Conservation (phyloP, 1,139 yeast genomes). For the Suhomyces bokatorum region DNA sequence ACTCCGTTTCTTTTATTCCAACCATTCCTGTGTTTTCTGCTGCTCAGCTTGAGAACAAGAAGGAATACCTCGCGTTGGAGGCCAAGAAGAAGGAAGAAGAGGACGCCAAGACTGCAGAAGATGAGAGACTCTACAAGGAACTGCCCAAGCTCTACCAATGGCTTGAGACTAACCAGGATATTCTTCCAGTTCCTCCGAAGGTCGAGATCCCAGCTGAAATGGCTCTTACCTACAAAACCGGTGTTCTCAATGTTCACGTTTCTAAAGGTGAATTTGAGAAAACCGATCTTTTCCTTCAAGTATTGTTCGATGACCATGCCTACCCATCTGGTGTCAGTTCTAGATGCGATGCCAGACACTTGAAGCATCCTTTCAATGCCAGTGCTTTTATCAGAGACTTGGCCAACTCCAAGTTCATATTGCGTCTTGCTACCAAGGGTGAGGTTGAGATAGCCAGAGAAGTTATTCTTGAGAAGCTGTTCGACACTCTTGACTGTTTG, state of each 20-base stretch:
- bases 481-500: constrained; percentile 55
- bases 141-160: constrained; percentile 66
- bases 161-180: constrained; percentile 54
- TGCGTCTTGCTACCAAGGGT: constrained; percentile 56
- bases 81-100: constrained; percentile 38
- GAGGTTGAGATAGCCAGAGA: constrained; percentile 51
- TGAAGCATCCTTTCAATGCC: constrained; percentile 47
- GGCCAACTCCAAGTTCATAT: constrained; percentile 54
- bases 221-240: constrained; percentile 57
- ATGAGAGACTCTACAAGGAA: constrained; percentile 53
- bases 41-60: constrained; percentile 47
- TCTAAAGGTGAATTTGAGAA: constrained; percentile 48
- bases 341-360: constrained; percentile 38
- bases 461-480: constrained; percentile 48
- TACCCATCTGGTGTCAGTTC: constrained; percentile 59
- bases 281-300: constrained; percentile 54
- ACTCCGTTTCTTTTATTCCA: constrained; percentile 65
- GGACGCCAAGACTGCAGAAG: constrained; percentile 34
- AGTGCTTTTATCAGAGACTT: constrained; percentile 70
- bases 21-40: constrained; percentile 61
- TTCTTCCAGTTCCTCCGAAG: constrained; percentile 44
- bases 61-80: constrained; percentile 33
- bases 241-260: constrained; percentile 57
- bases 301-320: constrained; percentile 63
- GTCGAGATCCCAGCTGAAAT: constrained; percentile 54